Evolutionary conservation across 106 monocot genomes (phyloP), one percentile per base, ranked within the genome.

Genomic region (Cymbidium sinense): DNA sequence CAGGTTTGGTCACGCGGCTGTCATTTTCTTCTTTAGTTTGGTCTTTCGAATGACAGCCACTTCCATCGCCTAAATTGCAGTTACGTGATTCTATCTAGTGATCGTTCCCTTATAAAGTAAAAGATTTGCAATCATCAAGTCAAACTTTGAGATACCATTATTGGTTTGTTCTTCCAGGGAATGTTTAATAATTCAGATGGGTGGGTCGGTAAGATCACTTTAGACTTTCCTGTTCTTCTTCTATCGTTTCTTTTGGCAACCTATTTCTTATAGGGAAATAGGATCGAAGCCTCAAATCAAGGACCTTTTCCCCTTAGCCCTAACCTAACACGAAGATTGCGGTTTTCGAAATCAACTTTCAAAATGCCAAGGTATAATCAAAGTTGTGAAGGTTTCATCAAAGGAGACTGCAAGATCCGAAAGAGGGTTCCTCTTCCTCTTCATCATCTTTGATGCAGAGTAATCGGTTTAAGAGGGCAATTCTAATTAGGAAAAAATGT

Each of bases 401-500:
- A 25, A 10, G 84, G 70, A 43, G 76, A 43, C 36, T 79, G 85
- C 34, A 86, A 84, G 81, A 82, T 82, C 67, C 27, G 86, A 72
- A 86, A 89, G 70, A 73, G 82, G 79, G 76, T 15, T 85, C 62
- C 33, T 75, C 86, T 2, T 77, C 84, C 0, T 84, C 86, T 8
- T 81, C 89, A 36, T 79, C 83, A 2, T 80, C 89, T 30, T 81
- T 82, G 36, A 34, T 84, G 74, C 84, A 80, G 43, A 86, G 84
- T 75, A 77, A 70, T 61, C 70, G 77, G 19, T 84, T 84, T 47
- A 89, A 84, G 73, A 51, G 77, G 74, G 83, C 84, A 5, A 82
- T 89, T 20, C 19, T 82, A 52, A 67, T 86, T 20, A 76, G 72
- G 23, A 84, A 43, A 64, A 79, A 77, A 35, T 72, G 80, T 21